Evolutionary conservation across 352 stramenopile species (phyloP).

Genomic region (Phytophthora pisi): DNA sequence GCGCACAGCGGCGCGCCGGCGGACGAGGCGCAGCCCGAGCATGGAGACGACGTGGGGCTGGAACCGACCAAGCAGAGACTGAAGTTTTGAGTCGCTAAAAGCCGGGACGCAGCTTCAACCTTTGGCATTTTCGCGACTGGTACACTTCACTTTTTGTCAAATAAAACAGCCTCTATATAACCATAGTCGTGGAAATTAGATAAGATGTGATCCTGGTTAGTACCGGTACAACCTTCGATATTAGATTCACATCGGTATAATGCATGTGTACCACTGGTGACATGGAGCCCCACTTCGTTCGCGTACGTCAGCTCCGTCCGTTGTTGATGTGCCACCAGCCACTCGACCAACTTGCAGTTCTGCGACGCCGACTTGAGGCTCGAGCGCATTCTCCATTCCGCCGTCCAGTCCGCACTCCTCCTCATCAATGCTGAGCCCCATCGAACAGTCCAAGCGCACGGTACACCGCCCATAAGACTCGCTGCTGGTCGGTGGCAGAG

Average conservation of each 20-base stretch:
- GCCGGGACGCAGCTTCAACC: neutral
- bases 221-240: neutral
- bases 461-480: slow-evolving; percentile 22
- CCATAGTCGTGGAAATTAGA: too few relatives aligned
- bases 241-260: too few relatives aligned
- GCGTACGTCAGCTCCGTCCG: slow-evolving; percentile 16
- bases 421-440: slow-evolving; percentile 47
- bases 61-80: neutral
- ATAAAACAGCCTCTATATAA: too few relatives aligned
- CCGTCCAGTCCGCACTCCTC: neutral
- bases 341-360: slow-evolving; percentile 18
- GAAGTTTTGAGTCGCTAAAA: slow-evolving; percentile 12
- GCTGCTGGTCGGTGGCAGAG: neutral
- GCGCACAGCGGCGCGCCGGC: neutral
- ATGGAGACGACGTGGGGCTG: slow-evolving; percentile 7
- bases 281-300: neutral
- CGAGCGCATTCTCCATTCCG: slow-evolving; percentile 7
- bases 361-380: neutral
- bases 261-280: neutral
- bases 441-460: slow-evolving; percentile 80
- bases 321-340: slow-evolving; percentile 29
- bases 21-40: slow-evolving; percentile 13
- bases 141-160: too few relatives aligned
- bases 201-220: too few relatives aligned
- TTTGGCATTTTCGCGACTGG: too few relatives aligned